Evolutionary conservation across 2,329 filamentous ascomycete species (phyloP), one percentile per base, ranked within the genome.

Genomic region (Colletotrichum liaoningense): DNA sequence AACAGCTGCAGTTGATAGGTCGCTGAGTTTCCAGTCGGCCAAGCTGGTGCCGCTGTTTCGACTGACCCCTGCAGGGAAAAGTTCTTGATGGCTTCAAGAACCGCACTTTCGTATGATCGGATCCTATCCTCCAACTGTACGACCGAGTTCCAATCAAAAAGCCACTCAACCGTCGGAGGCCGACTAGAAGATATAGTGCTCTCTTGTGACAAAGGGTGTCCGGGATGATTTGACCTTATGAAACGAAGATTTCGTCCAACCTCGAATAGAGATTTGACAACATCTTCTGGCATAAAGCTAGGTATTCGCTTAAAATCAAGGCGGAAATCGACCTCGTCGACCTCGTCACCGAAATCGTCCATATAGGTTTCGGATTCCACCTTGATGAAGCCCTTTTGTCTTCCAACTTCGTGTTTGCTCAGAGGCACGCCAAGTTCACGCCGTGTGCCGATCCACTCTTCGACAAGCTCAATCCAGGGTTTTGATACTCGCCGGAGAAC

Each of bases 191-290:
- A 76, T 6, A 90, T 80, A 6, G 88, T 83, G 30, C 86, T 84
- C n/a, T 85, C 78, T 55, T 86, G 86, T 16, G 90, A 88, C 55
- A 97, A 84, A 0, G 92, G 91, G 79, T 97, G 93, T 2, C 91
- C 86, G 5, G 93, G 89, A 79, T 97, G 93, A 76, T 93, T 91
- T 26, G 86, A 84, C 76, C 91, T 89, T 60, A 97, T 86, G 67
- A 97, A 91, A 8, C 93, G 90, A 60, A 97, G 82, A 79, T 93
- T 96, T 77, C 89, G 90, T 4, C 94, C 95, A 4, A 92, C 93
- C 79, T 97, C 94, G 75, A 96, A 95, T n/a, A 97, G 90, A 5
- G 87, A 85, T 63, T 89, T 87, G 3, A 91, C 92, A 76, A 95
- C 89, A 70, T 97, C 94, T 5, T 85, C 80, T 0, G 92, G 88